Conservation (phyloP, 306 rosid species). For the Cucumis melo region DNA sequence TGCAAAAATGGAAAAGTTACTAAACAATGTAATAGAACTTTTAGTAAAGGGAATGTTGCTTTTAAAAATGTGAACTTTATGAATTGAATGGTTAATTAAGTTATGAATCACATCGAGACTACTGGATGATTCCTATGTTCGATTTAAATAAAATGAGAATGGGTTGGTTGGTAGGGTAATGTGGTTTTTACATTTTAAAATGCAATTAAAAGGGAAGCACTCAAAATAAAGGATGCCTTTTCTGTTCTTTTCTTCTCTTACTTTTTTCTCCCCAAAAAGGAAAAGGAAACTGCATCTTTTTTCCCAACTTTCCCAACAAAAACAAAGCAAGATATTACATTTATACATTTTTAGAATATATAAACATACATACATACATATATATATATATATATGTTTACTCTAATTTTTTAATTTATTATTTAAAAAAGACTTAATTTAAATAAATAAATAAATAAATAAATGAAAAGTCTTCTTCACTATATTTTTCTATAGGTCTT, state of each 20-base stretch:
- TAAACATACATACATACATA: no score
- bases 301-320: conserved; percentile 2
- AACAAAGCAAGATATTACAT: neutral
- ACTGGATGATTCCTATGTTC: no score
- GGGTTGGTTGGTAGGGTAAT: neutral
- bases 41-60: no score
- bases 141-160: no score
- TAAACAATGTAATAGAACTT: no score
- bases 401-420: no score
- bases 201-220: neutral
- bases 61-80: no score
- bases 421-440: no score
- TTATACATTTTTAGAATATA: neutral
- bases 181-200: neutral
- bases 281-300: neutral
- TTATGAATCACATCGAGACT: no score
- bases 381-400: neutral
- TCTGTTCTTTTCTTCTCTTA: neutral
- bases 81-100: no score
- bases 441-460: no score
- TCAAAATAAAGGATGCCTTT: conserved; percentile 6
- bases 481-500: neutral
- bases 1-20: no score
- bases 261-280: neutral
- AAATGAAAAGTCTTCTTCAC: neutral